Conservation (phyloP, 805 yeast genomes). For the Kazachstania africana region DNA sequence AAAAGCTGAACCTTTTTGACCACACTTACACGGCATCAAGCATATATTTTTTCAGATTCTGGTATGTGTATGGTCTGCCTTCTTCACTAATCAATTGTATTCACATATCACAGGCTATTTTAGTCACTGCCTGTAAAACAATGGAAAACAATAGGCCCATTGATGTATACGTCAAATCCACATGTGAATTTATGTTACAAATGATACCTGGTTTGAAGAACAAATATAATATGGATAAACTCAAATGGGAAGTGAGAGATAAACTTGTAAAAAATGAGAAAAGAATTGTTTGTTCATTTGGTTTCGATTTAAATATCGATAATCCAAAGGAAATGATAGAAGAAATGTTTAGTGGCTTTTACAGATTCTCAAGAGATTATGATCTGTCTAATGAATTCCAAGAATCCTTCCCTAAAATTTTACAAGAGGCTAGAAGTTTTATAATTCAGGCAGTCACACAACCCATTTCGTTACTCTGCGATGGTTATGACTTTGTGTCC, state of each 20-base stretch:
- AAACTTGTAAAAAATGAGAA: slow-evolving; percentile 24
- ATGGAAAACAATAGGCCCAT: slow-evolving; percentile 28
- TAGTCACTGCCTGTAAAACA: slow-evolving; percentile 28
- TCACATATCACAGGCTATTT: slow-evolving; percentile 23
- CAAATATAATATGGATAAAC: slow-evolving; percentile 22
- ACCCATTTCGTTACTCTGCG: slow-evolving; percentile 25
- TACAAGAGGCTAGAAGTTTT: slow-evolving; percentile 25
- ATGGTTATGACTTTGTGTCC: slow-evolving; percentile 23
- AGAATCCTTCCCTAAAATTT: slow-evolving; percentile 19
- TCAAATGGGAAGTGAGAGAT: slow-evolving; percentile 28
- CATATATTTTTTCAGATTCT: slow-evolving; percentile 24
- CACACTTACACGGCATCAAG: slow-evolving; percentile 28
- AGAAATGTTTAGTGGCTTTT: slow-evolving; percentile 24
- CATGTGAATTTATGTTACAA: slow-evolving; percentile 20
- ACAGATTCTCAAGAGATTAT: slow-evolving; percentile 21
- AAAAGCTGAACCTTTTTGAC: slow-evolving; percentile 23
- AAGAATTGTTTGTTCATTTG: slow-evolving; percentile 20
- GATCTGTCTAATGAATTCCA: slow-evolving; percentile 20
- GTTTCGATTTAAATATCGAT: slow-evolving; percentile 24
- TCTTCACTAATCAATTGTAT: slow-evolving; percentile 20
- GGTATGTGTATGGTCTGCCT: slow-evolving; percentile 24
- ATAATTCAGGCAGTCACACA: slow-evolving; percentile 28
- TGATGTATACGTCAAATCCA: slow-evolving; percentile 25
- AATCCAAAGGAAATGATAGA: slow-evolving; percentile 27
- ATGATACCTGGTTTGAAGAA: slow-evolving; percentile 12